phyloP scores from a whole-genome alignment of 441 rosid genomes.

The Brassica hybrid region DNA sequence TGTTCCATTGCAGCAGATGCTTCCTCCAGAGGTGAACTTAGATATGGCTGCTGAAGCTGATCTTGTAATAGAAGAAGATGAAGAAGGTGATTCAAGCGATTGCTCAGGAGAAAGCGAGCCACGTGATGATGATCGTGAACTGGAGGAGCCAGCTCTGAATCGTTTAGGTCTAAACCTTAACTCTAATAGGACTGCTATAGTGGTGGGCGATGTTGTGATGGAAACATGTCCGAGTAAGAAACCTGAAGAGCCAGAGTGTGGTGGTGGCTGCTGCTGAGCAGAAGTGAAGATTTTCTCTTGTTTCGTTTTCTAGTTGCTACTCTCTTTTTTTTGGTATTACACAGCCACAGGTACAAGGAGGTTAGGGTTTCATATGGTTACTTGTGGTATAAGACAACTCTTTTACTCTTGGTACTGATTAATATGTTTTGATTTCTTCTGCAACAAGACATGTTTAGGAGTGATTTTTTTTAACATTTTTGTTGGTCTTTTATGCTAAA shows the following conservation, averaged over 20 bases:
- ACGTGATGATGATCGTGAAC: constrained; percentile 49
- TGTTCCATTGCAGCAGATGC: constrained; percentile 73
- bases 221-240: neutral
- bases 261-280: constrained; percentile 28
- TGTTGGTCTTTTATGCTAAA: constrained; percentile 5
- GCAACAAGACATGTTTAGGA: constrained; percentile 7
- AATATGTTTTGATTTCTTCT: neutral
- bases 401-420: neutral
- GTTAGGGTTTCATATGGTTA: constrained; percentile 1
- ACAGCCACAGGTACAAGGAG: neutral
- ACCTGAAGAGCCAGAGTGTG: neutral
- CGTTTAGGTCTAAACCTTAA: constrained; percentile 21
- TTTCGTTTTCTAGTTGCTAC: neutral
- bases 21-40: constrained; percentile 54
- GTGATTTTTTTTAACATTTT: neutral
- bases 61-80: constrained; percentile 46
- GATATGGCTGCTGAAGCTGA: constrained; percentile 54
- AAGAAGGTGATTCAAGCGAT: constrained; percentile 60
- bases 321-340: neutral
- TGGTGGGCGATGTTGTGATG: constrained; percentile 13
- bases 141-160: constrained; percentile 34
- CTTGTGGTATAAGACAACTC: constrained; percentile 28
- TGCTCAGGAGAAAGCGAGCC: constrained; percentile 56
- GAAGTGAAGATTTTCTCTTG: constrained; percentile 28
- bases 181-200: constrained; percentile 27